Evolutionary conservation across 2,329 filamentous ascomycete species (phyloP), one percentile per base, ranked within the genome.

Genomic region (Dryadomyces sulphureus): DNA sequence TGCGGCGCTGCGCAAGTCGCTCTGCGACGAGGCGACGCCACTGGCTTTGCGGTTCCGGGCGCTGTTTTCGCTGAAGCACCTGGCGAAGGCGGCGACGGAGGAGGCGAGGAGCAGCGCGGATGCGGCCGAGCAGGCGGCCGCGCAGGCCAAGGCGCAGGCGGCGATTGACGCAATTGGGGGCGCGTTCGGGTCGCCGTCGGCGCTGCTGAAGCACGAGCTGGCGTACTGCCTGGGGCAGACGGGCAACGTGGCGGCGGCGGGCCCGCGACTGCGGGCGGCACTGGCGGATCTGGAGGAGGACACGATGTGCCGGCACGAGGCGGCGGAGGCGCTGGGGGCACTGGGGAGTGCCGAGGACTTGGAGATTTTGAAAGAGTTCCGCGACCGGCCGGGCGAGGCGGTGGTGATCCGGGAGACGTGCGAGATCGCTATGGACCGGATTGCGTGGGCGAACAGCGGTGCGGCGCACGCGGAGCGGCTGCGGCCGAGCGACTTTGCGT

Each of bases 141-240:
- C 45, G 5, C 34, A n/a, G n/a, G n/a, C 43, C 17, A 78, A 81
- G 54, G 60, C 64, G 27, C 63, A 68, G 27, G 69, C 68, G 9
- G 76, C 78, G 43, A 76, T 83, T 54, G 72, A 80, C 47, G 89
- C 92, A 38, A 98, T 98, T 55, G 88, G 90, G 2, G 87, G 88
- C 7, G 90, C 73, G 2, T 92, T 98, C 55, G 57, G 69, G 0
- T 94, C 90, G 3, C 80, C 84, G 0, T 96, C 90, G 5, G 90
- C 87, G 3, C 73, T 96, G 8, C 70, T 96, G 41, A 96, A 96
- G 68, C 92, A 98, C 63, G 92, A 98, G 62, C 73, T 98, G 42
- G 92, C 92, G 22, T 98, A 98, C 67, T 98, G 92, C 60, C 75
- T 98, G 2, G 92, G 92, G 7, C 92, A 98, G 66, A 90, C 85